A percentile compares a stretch with the other conserved stretches of the same genome.
phyloP scores from a whole-genome alignment of 768 basidiomycete genomes.

The Cubamyces lactineus region DNA sequence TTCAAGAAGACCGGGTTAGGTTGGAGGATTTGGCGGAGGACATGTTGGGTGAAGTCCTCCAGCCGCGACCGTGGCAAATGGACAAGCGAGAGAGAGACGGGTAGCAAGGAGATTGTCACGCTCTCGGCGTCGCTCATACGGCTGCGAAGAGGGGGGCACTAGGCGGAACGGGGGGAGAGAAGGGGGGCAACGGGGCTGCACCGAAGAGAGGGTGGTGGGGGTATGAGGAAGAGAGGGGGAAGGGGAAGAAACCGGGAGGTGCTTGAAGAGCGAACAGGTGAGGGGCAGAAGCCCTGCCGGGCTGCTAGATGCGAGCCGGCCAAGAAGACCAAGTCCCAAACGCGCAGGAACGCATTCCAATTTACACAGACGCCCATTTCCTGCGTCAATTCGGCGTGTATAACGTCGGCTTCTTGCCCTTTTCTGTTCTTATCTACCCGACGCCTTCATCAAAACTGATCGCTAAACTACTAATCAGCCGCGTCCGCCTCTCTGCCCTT shows the following conservation, averaged over 20 bases:
- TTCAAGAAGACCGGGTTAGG: slow-evolving; percentile 71
- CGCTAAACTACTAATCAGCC: slow-evolving; percentile 7
- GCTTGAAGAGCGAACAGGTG: slow-evolving; percentile 4
- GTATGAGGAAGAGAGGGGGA: slow-evolving; percentile 4
- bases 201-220: not conserved
- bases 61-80: slow-evolving; percentile 76
- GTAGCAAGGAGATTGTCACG: slow-evolving; percentile 71
- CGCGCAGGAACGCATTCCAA: not conserved
- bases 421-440: slow-evolving; percentile 23
- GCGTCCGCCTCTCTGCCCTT: slow-evolving; percentile 13
- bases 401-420: slow-evolving; percentile 11
- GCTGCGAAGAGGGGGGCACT: not conserved
- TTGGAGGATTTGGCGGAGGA: slow-evolving; percentile 71
- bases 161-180: not conserved
- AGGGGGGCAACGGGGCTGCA: not conserved
- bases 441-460: slow-evolving; percentile 10
- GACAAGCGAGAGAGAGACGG: slow-evolving; percentile 70
- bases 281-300: slow-evolving; percentile 15
- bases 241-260: slow-evolving; percentile 12
- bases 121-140: slow-evolving; percentile 30
- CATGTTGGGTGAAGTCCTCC: slow-evolving; percentile 54
- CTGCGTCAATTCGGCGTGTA: slow-evolving; percentile 6
- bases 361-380: slow-evolving; percentile 4
- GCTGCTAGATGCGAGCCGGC: slow-evolving; percentile 17
- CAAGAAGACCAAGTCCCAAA: not conserved